A percentile compares a stretch with the other conserved stretches of the same genome.
Evolutionary conservation across 2,329 filamentous ascomycete genomes (phyloP).

Genomic region (Chaetomiaceae sp.): DNA sequence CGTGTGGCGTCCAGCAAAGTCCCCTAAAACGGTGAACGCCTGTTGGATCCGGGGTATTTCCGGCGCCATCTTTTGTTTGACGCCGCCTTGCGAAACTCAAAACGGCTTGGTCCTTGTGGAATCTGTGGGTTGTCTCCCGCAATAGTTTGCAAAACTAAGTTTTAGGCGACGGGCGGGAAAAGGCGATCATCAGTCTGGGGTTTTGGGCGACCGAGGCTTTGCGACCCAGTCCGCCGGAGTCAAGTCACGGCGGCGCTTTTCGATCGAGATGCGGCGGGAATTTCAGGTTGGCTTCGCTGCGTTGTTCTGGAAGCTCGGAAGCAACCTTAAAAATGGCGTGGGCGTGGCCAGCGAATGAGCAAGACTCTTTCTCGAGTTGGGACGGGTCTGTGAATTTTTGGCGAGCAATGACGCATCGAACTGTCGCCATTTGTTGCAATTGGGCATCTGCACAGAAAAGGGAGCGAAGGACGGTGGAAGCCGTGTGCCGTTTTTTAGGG

Average conservation of each 20-base stretch:
- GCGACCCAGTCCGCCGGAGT: background rate
- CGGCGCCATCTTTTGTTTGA: background rate
- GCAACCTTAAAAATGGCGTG: background rate
- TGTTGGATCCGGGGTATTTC: background rate
- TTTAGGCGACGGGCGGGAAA: background rate
- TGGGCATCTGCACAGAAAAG: background rate
- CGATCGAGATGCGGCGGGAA: no score
- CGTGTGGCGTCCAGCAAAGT: no score
- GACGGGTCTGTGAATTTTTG: no score
- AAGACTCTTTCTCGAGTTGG: no score
- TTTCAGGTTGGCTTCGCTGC: no score
- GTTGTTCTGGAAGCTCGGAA: slow-evolving; percentile 9
- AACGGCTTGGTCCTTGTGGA: background rate
- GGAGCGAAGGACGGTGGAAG: background rate
- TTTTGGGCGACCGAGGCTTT: background rate
- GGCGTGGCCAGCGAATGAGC: no score
- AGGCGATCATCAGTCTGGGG: background rate
- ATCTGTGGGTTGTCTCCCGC: no score
- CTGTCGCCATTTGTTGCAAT: no score
- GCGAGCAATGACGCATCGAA: background rate
- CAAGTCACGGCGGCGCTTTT: background rate
- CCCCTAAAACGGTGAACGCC: background rate
- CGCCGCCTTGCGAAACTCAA: no score
- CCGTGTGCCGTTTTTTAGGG: background rate
- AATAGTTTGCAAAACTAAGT: background rate